A percentile compares a stretch with the other conserved stretches of the same genome.
These are phyloP conservation scores for Collybiopsis confluens DNA, from an alignment of 768 basidiomycete species.

Conservation along the genomic window DNA sequence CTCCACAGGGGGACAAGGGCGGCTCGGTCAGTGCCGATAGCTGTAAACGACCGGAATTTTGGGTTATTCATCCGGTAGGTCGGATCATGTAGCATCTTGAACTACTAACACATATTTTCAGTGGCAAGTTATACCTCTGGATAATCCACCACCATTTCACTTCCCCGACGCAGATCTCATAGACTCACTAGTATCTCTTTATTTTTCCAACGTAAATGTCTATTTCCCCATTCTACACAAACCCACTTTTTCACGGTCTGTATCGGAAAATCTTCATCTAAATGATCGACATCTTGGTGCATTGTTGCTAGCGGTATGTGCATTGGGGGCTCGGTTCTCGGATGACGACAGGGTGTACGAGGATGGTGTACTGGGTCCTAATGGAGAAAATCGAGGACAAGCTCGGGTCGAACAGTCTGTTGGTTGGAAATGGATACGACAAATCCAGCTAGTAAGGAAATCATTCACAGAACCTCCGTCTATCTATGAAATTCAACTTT, in stretches of 20 bases:
- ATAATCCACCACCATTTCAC: conserved; percentile 15
- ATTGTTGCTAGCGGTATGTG: conserved; percentile 49
- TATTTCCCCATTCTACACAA: conserved; percentile 47
- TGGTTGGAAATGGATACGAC: conserved; percentile 44
- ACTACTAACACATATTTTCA: neutral
- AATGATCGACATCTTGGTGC: conserved; percentile 36
- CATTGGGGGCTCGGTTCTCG: conserved; percentile 40
- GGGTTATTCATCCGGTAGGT: conserved; percentile 18
- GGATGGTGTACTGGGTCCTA: neutral
- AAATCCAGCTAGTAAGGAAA: conserved; percentile 46
- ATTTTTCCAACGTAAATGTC: conserved; percentile 39
- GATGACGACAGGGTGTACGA: conserved; percentile 35
- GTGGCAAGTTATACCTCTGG: conserved; percentile 13
- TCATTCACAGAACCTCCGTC: conserved; percentile 40
- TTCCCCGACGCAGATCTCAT: conserved; percentile 39
- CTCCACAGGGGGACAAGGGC: too few species aligned
- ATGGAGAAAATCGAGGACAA: neutral
- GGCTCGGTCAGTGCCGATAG: too few species aligned
- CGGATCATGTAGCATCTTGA: neutral
- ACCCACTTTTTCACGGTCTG: conserved; percentile 40
- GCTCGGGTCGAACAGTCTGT: conserved; percentile 23
- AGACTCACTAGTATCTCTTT: conserved; percentile 40
- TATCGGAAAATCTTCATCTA: conserved; percentile 34
- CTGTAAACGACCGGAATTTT: conserved; percentile 17
- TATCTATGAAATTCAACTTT: conserved; percentile 56